Percentiles rank a stretch among this genome's conserved stretches.
Evolutionary conservation across 2,329 filamentous ascomycete genomes (phyloP).

Genomic region (Alternaria atra): DNA sequence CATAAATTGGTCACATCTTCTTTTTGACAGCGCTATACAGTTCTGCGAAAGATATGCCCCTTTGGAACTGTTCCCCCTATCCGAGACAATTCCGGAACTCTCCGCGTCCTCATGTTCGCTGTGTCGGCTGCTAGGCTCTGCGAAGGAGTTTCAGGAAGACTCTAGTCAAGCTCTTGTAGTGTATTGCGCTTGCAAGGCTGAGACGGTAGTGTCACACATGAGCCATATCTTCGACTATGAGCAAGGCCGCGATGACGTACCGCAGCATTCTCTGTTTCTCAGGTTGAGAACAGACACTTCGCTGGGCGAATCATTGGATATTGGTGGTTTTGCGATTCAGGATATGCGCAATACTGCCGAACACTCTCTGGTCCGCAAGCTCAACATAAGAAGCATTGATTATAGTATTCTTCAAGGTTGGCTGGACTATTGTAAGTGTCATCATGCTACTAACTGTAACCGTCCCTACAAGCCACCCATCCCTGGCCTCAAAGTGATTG

Average conservation of each 20-base stretch:
- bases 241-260: too few relatives aligned
- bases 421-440: background rate
- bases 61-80: fast-evolving
- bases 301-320: too few relatives aligned
- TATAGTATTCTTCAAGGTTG: background rate
- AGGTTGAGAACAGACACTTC: too few relatives aligned
- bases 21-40: background rate
- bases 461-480: fast-evolving
- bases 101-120: background rate
- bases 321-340: background rate
- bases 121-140: background rate
- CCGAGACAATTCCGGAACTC: background rate
- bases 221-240: too few relatives aligned
- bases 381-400: fast-evolving
- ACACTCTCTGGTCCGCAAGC: fast-evolving
- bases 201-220: too few relatives aligned
- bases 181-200: too few relatives aligned
- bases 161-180: background rate
- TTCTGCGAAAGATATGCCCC: fast-evolving
- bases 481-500: background rate
- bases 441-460: background rate
- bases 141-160: background rate
- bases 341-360: fast-evolving
- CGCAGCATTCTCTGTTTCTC: background rate
- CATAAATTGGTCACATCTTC: background rate